phyloP scores from a whole-genome alignment of 805 yeast genomes.

The Schwanniomyces sp. region DNA sequence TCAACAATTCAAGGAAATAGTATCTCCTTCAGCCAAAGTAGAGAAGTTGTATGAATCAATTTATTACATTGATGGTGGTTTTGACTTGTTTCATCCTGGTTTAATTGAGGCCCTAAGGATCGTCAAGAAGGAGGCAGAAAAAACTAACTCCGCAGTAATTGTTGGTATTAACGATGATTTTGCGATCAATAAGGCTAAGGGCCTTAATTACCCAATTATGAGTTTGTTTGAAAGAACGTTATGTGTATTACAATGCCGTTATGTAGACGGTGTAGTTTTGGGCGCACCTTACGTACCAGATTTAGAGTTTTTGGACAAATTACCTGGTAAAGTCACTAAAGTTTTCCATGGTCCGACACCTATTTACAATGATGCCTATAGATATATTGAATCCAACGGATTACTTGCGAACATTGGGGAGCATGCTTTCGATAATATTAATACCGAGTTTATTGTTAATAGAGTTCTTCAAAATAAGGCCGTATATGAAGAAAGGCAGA shows the following conservation, averaged over 20 bases:
- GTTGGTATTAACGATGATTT: conserved; percentile 69
- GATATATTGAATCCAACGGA: conserved; percentile 26
- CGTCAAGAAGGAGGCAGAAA: conserved; percentile 40
- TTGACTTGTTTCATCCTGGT: conserved; percentile 92
- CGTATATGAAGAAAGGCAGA: conserved; percentile 82
- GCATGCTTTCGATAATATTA: conserved; percentile 65
- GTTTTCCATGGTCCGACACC: conserved; percentile 64
- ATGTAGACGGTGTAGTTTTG: conserved; percentile 76
- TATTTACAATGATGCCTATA: conserved; percentile 35
- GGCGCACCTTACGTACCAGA: conserved; percentile 63
- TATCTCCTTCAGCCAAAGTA: neutral
- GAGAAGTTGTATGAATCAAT: conserved; percentile 18
- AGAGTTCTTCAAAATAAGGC: conserved; percentile 70
- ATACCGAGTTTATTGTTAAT: conserved; percentile 67
- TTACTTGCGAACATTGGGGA: conserved; percentile 44
- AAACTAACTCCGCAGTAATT: conserved; percentile 45
- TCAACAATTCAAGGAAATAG: conserved; percentile 24
- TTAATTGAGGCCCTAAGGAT: conserved; percentile 73
- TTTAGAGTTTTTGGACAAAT: conserved; percentile 31
- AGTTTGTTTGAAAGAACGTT: conserved; percentile 80
- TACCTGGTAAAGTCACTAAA: conserved; percentile 37
- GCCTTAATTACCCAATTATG: conserved; percentile 80
- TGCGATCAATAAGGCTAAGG: conserved; percentile 55
- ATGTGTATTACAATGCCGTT: conserved; percentile 84
- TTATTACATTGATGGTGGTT: conserved; percentile 76